phyloP scores from a whole-genome alignment of 306 rosid species.

The Prunus padus region DNA sequence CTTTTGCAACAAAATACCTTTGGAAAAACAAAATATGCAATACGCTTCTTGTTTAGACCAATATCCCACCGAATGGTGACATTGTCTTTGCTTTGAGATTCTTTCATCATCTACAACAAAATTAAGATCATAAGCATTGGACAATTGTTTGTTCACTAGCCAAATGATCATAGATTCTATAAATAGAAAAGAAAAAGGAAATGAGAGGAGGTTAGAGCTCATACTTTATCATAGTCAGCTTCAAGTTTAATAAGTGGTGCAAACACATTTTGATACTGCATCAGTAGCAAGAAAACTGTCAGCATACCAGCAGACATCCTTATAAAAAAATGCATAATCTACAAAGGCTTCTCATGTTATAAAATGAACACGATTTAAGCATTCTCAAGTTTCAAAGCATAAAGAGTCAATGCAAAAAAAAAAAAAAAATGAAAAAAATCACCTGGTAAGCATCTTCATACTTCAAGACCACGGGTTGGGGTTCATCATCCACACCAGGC shows the following conservation, averaged over 20 bases:
- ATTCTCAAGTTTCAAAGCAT: conserved; percentile 3
- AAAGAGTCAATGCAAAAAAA: conserved; percentile 17
- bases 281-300: conserved; percentile 25
- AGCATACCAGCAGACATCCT: conserved; percentile 26
- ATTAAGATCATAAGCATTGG: conserved; percentile 21
- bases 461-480: conserved; percentile 89
- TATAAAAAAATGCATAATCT: conserved; percentile 1
- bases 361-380: background rate
- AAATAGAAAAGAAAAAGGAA: background rate
- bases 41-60: conserved; percentile 96
- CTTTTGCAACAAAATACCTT: conserved; percentile 47
- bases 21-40: conserved; percentile 96
- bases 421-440: background rate
- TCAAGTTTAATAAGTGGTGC: conserved; percentile 99
- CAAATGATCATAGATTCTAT: background rate
- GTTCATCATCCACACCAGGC: conserved; percentile 99
- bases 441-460: conserved; percentile 99
- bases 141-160: background rate
- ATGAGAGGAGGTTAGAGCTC: background rate
- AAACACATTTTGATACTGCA: conserved; percentile 98
- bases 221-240: conserved; percentile 98
- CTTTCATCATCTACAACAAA: conserved; percentile 90
- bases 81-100: conserved; percentile 98
- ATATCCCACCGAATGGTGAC: conserved; percentile 94
- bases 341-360: conserved; percentile 7